phyloP scores from a whole-genome alignment of 768 basidiomycete genomes.

The Pholiota conissans region DNA sequence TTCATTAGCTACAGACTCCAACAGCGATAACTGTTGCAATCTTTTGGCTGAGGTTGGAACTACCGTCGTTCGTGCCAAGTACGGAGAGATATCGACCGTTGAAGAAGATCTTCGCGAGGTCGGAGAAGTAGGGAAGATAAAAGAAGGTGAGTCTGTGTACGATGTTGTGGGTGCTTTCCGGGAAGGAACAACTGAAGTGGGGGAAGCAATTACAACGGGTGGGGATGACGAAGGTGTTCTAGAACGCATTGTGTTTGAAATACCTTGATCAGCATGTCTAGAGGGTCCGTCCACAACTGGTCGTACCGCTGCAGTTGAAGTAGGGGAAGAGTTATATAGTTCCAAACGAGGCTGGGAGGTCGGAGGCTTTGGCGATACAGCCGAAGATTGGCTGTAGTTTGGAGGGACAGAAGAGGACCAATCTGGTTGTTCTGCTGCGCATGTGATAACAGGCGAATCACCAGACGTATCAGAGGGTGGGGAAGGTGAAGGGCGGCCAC shows the following conservation, averaged over 20 bases:
- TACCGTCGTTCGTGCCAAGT: slow-evolving; percentile 55
- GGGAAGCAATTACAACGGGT: background rate
- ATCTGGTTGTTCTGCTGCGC: slow-evolving; percentile 9
- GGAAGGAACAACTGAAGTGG: background rate
- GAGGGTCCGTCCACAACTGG: background rate
- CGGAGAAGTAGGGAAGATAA: slow-evolving; percentile 23
- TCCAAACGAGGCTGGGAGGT: background rate
- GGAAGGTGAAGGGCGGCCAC: slow-evolving; percentile 9
- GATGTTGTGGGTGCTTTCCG: background rate
- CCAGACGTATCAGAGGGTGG: slow-evolving; percentile 15
- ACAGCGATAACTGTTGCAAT: slow-evolving; percentile 67
- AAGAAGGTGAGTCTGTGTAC: background rate
- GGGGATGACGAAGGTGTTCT: background rate
- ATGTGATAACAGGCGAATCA: slow-evolving; percentile 13
- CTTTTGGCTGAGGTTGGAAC: slow-evolving; percentile 60
- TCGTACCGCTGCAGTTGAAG: background rate
- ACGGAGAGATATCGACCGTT: slow-evolving; percentile 69
- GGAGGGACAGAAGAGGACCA: slow-evolving; percentile 19
- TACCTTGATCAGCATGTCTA: background rate
- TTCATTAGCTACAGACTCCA: slow-evolving; percentile 73
- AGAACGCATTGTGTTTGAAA: background rate
- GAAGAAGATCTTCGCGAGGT: slow-evolving; percentile 43
- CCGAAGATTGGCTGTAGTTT: background rate
- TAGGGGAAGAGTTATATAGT: background rate
- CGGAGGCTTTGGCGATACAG: background rate